Conservation (phyloP, 495 filamentous ascomycete species). For the Penicillium paxilli region DNA sequence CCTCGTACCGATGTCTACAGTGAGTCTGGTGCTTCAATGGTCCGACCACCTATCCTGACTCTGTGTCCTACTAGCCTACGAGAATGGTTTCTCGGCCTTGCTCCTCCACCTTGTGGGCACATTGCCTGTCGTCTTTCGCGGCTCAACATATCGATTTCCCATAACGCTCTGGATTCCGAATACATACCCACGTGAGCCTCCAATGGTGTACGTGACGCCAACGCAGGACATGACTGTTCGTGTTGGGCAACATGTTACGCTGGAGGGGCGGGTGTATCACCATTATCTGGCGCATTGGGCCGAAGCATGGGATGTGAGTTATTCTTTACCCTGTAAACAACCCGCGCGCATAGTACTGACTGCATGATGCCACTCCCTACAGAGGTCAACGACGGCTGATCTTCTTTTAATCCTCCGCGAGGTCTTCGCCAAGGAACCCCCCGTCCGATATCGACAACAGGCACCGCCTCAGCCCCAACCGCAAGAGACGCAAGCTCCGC, state of each 20-base stretch:
- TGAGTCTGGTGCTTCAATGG: conserved; percentile 40
- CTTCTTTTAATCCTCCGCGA: conserved; percentile 81
- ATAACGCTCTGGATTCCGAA: conserved; percentile 95
- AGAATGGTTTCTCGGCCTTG: conserved; percentile 83
- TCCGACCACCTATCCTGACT: not conserved
- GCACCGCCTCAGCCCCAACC: conserved; percentile 34
- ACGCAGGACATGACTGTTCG: conserved; percentile 86
- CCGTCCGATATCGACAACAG: conserved; percentile 72
- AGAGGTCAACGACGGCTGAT: conserved; percentile 81
- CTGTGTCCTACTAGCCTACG: conserved; percentile 62
- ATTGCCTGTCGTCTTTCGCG: conserved; percentile 83
- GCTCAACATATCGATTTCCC: conserved; percentile 86
- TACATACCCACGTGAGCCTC: conserved; percentile 81
- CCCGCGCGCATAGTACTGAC: conserved; percentile 5
- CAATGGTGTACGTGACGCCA: conserved; percentile 85
- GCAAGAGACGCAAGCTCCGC: conserved; percentile 45
- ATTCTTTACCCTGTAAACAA: not conserved
- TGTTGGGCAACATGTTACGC: conserved; percentile 90
- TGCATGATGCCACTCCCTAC: not conserved
- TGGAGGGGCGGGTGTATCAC: conserved; percentile 93
- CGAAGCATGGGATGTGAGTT: conserved; percentile 86
- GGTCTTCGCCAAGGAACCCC: conserved; percentile 92
- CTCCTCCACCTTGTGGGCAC: conserved; percentile 86
- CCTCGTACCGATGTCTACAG: conserved; percentile 97
- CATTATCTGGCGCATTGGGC: conserved; percentile 90